Conservation (phyloP, 2,329 filamentous ascomycete species). For the Mycocentrospora acerina region DNA sequence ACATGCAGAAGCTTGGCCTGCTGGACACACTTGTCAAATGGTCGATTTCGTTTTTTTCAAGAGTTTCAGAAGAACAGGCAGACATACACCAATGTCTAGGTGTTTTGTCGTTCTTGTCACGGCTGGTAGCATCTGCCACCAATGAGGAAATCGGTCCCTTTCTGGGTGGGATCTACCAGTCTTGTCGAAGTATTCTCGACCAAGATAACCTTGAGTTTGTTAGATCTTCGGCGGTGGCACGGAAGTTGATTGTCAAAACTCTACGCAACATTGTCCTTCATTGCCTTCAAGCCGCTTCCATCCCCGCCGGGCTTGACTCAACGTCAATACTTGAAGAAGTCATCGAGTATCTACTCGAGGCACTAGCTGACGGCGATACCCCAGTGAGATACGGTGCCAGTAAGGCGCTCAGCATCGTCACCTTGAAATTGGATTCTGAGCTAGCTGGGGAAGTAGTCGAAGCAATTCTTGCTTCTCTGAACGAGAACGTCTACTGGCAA, state of each 20-base stretch:
- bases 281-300: slow-evolving; percentile 51
- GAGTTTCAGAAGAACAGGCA: slow-evolving; percentile 41
- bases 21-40: slow-evolving; percentile 68
- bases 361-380: slow-evolving; percentile 82
- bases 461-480: slow-evolving; percentile 71
- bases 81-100: slow-evolving; percentile 78
- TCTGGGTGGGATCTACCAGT: slow-evolving; percentile 65
- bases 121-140: slow-evolving; percentile 69
- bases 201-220: slow-evolving; percentile 57
- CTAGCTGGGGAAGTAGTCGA: slow-evolving; percentile 88
- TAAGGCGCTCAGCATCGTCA: slow-evolving; percentile 86
- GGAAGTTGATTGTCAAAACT: slow-evolving; percentile 85
- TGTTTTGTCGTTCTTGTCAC: slow-evolving; percentile 75
- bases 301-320: slow-evolving; percentile 38
- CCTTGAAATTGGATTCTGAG: slow-evolving; percentile 73
- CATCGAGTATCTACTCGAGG: slow-evolving; percentile 78
- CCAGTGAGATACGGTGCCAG: slow-evolving; percentile 88
- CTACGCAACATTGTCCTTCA: slow-evolving; percentile 72
- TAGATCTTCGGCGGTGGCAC: slow-evolving; percentile 72
- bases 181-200: slow-evolving; percentile 61
- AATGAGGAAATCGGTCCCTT: slow-evolving; percentile 72
- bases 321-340: slow-evolving; percentile 66
- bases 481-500: slow-evolving; percentile 63
- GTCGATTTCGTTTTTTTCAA: slow-evolving; percentile 64
- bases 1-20: slow-evolving; percentile 81